These are phyloP conservation scores for Fusarium liriodendri DNA, from an alignment of 2,329 filamentous ascomycete genomes.

Conservation along the genomic window DNA sequence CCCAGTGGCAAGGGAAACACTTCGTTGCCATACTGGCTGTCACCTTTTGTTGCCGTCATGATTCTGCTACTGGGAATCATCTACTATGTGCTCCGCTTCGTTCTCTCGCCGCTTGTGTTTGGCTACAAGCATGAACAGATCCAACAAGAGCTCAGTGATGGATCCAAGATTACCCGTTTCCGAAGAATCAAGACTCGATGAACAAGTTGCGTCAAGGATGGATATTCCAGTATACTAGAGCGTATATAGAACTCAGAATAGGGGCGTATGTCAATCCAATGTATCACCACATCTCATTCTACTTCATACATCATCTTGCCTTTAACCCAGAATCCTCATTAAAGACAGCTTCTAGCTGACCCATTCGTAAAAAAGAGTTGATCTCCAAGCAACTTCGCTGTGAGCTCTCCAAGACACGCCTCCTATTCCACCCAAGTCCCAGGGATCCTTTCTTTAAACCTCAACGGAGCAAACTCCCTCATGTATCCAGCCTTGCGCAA, in stretches of 20 bases:
- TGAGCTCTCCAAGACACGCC: background rate
- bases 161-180: constrained; percentile 22
- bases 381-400: background rate
- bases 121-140: constrained; percentile 11
- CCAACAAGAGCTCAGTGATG: constrained; percentile 19
- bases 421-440: constrained; percentile 7
- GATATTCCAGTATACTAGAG: background rate
- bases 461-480: background rate
- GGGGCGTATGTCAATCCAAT: background rate
- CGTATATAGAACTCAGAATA: background rate
- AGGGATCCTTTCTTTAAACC: background rate
- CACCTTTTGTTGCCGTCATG: constrained; percentile 10
- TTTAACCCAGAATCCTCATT: background rate
- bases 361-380: background rate
- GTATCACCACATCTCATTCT: background rate
- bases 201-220: background rate
- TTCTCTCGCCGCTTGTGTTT: constrained; percentile 3
- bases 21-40: constrained; percentile 26
- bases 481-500: constrained; percentile 1
- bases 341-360: background rate
- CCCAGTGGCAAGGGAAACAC: constrained; percentile 19
- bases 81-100: constrained; percentile 12
- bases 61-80: constrained; percentile 15
- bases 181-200: background rate
- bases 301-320: background rate